phyloP scores from a whole-genome alignment of 345 rosid species.

The Lumnitzera littorea region DNA sequence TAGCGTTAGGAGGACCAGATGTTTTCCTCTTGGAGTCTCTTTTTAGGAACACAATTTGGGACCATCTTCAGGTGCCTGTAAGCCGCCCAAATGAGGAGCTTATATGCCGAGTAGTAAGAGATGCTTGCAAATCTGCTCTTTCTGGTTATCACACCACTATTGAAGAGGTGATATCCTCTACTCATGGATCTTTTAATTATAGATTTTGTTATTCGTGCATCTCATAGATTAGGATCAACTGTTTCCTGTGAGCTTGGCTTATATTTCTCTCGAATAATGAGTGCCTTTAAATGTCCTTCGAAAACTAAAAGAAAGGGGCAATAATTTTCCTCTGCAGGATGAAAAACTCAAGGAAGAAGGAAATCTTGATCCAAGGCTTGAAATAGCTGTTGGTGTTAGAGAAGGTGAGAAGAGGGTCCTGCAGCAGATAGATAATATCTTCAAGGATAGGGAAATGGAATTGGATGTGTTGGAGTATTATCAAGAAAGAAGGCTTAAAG shows the following conservation, averaged over 20 bases:
- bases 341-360: slow-evolving; percentile 49
- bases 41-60: slow-evolving; percentile 81
- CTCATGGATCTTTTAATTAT: slow-evolving; percentile 1
- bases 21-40: slow-evolving; percentile 79
- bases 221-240: too few relatives aligned
- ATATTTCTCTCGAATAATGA: neutral
- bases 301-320: too few relatives aligned
- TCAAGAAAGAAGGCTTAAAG: slow-evolving; percentile 87
- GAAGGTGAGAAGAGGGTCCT: slow-evolving; percentile 78
- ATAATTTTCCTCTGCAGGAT: slow-evolving; percentile 37
- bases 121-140: slow-evolving; percentile 82
- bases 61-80: slow-evolving; percentile 76
- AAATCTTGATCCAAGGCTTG: slow-evolving; percentile 33
- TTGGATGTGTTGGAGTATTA: slow-evolving; percentile 70
- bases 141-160: slow-evolving; percentile 61
- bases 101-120: slow-evolving; percentile 66
- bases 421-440: slow-evolving; percentile 60
- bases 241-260: neutral
- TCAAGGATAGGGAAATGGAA: slow-evolving; percentile 60
- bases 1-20: slow-evolving; percentile 80
- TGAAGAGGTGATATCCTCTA: slow-evolving; percentile 51
- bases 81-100: slow-evolving; percentile 82
- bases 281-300: too few relatives aligned
- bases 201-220: too few relatives aligned
- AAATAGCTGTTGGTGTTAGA: slow-evolving; percentile 64